Conservation (phyloP, 2,329 filamentous ascomycete genomes). For the Sodiomyces alkalinus region DNA sequence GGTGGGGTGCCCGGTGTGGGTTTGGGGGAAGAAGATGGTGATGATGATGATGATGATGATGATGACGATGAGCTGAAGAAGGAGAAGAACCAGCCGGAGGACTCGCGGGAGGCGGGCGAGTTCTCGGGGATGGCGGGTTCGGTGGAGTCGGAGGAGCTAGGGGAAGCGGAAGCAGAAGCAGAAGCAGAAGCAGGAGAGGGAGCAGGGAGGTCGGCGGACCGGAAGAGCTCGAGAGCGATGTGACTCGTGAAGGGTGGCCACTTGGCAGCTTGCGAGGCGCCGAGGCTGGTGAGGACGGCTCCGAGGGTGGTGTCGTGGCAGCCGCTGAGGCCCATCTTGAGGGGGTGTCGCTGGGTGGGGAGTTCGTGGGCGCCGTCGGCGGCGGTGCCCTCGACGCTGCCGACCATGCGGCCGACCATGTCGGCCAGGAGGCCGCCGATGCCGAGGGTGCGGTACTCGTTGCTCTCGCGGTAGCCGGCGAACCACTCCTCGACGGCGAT, state of each 20-base stretch:
- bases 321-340: constrained; percentile 67
- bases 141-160: constrained; percentile 1
- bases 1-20: constrained; percentile 16
- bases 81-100: constrained; percentile 16
- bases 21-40: no score
- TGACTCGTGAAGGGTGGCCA: constrained; percentile 96
- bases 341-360: constrained; percentile 18
- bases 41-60: no score
- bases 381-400: constrained; percentile 42
- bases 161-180: neutral
- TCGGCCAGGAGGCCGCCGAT: constrained; percentile 80
- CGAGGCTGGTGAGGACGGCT: constrained; percentile 60
- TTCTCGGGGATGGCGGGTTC: constrained; percentile 9
- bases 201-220: constrained; percentile 23
- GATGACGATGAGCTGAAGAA: constrained; percentile 15
- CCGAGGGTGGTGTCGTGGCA: constrained; percentile 93
- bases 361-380: constrained; percentile 38
- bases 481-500: constrained; percentile 91
- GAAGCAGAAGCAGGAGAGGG: neutral
- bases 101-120: constrained; percentile 6
- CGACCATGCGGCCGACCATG: constrained; percentile 60
- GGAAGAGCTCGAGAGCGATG: constrained; percentile 82
- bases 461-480: constrained; percentile 66
- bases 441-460: constrained; percentile 77
- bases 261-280: constrained; percentile 53